Conservation (phyloP, 1,284 basidiomycete species). For the Exobasidium rhododendri region DNA sequence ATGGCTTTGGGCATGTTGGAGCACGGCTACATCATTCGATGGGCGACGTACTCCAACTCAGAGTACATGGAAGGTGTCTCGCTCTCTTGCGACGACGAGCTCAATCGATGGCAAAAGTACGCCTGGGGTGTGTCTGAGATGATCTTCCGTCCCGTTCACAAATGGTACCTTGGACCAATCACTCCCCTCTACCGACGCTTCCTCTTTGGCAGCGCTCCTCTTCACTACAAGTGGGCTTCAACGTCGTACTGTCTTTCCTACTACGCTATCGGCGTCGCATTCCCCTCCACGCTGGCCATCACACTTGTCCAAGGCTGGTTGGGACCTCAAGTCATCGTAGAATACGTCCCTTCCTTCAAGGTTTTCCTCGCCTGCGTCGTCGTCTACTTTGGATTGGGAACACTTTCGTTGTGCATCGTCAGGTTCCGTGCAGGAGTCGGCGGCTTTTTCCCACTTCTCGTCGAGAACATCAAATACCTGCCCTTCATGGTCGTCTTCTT, state of each 20-base stretch:
- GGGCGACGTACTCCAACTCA: conserved; percentile 76
- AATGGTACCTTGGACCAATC: conserved; percentile 72
- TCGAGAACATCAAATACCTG: conserved; percentile 71
- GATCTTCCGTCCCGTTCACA: conserved; percentile 56
- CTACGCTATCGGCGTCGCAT: conserved; percentile 72
- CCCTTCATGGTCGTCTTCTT: conserved; percentile 60
- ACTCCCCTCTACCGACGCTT: conserved; percentile 59
- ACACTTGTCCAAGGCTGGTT: conserved; percentile 70
- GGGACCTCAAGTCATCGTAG: conserved; percentile 67
- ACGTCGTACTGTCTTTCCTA: conserved; percentile 70
- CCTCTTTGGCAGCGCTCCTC: conserved; percentile 13
- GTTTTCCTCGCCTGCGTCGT: conserved; percentile 73
- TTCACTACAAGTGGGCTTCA: conserved; percentile 73
- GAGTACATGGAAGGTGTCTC: conserved; percentile 86
- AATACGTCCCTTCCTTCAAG: conserved; percentile 61
- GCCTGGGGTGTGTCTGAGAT: conserved; percentile 65
- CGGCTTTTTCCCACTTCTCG: conserved; percentile 60
- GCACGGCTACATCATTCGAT: conserved; percentile 68
- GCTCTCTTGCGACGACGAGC: conserved; percentile 68
- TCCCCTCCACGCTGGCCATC: conserved; percentile 66
- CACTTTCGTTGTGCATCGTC: conserved; percentile 67
- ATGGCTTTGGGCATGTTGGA: conserved; percentile 62
- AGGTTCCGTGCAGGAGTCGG: conserved; percentile 72
- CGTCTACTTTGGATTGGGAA: conserved; percentile 71
- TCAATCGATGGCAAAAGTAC: conserved; percentile 84